A percentile compares a stretch with the other conserved stretches of the same genome.
Conservation (phyloP, 2,329 filamentous ascomycete genomes). For the Leptodontidium sp. region DNA sequence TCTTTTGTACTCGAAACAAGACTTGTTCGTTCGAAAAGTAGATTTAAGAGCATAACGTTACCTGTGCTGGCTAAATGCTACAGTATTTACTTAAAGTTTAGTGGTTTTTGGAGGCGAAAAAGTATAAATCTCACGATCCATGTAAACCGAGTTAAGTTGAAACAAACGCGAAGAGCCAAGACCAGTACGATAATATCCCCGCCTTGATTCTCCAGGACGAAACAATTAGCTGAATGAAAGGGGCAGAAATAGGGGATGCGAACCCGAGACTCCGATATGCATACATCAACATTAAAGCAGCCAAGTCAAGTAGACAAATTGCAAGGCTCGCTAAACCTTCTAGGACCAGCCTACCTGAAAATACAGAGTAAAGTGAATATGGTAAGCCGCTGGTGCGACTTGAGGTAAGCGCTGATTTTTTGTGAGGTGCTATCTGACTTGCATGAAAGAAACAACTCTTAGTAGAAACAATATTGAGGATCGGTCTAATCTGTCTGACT, state of each 20-base stretch:
- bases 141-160: not conserved
- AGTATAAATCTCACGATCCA: not conserved
- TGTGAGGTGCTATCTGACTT: not conserved
- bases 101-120: not conserved
- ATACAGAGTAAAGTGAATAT: too few relatives aligned
- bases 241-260: not conserved
- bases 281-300: too few relatives aligned
- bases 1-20: constrained; percentile 5
- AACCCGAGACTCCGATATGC: too few relatives aligned
- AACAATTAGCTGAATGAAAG: not conserved
- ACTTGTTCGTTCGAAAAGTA: not conserved
- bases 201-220: not conserved
- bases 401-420: not conserved
- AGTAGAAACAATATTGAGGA: too few relatives aligned
- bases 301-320: too few relatives aligned
- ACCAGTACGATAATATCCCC: not conserved
- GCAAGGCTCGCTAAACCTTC: too few relatives aligned
- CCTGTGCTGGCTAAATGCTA: not conserved
- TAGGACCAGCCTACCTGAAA: too few relatives aligned
- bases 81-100: not conserved
- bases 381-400: too few relatives aligned
- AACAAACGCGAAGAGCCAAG: constrained; percentile 3
- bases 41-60: not conserved
- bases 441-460: not conserved
- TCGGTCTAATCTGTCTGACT: too few relatives aligned